Base-by-base conservation (phyloP, 805 yeast species). In the Candida morakotiae region DNA sequence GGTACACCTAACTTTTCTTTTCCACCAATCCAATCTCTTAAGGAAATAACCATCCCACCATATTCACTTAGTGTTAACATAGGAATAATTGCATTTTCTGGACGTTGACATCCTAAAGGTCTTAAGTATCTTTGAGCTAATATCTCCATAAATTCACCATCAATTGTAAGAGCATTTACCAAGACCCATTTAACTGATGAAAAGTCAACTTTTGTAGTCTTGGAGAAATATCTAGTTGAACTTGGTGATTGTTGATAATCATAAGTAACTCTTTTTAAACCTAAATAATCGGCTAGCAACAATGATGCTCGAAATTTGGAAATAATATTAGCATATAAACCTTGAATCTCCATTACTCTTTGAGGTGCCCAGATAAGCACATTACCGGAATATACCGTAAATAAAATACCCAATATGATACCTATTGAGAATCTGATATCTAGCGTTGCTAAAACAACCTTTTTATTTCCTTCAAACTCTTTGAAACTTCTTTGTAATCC, bases 21-120 rank as follows among this genome's bases (percentile, higher is more conserved):
- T 3, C 76, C 76, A 3, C 87, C 88, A 11, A 89, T 64, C 87
- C 96, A 91, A 57, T 93, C 99, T 46, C 95, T 72, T 73, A 88
- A 76, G 1, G 97, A 79, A 5, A 93, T 79, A 9, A 89, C 88
- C 77, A 91, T 86, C 2, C 99, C 99, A 23, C 98, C 98, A 52
- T 88, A 94, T 54, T 93, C 98, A 45, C 85, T 78, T 34, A 93
- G 64, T 0, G 96, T 84, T 30, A 93, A 67, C 68, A 93, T 75
- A 0, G 99, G 99, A 0, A 95, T 81, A 20, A 88, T 82, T 4
- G 87, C 85, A 36, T 78, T 76, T 25, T 83, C 73, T 0, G 95
- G 82, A 37, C 75, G 76, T 38, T 68, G 73, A 51, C 95, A 87
- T 0, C 98, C 98, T 37, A 93, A 60, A 2, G 98, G 97, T 46